Base-by-base conservation (phyloP, 345 rosid genomes). In the Eucalyptus cloeziana region DNA sequence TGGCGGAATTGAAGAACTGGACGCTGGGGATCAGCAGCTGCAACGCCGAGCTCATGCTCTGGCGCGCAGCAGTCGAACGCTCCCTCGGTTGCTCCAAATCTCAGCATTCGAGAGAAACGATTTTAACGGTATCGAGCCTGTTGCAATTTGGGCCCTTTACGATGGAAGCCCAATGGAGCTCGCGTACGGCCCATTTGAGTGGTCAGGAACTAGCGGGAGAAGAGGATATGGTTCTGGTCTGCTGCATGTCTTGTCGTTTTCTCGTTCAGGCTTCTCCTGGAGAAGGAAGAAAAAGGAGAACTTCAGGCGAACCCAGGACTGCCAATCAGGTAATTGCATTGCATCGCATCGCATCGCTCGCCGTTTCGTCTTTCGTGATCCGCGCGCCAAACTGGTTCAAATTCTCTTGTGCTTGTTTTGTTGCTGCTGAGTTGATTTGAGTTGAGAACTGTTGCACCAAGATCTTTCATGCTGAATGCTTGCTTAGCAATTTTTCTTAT, bases 1-100 rank as follows among this genome's bases (percentile, higher is more conserved):
- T 91, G 64, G 92, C 88, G 87, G 92, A 93, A 86, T 96, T 95
- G 92, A 94, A 93, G 91, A 62, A 86, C 56, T 88, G 89, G 88
- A 96, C 93, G 79, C 90, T 92, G 85, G 81, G 88, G 86, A 30
- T 89, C 49, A 89, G 71, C 7, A 89, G 86, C 58, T 16, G 88
- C 45, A 21, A 86, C 33, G 88, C 90, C 76, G 89, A 85, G 50
- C 88, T 87, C 94, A 93, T 94, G n/a, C 87, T 90, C 81, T 83
- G 85, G 60, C 67, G 87, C 86, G 27, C 62, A 88, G 87, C 54
- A 60, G 85, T 31, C 13, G 33, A 76, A 76, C 62, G 8, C 27
- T 22, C 45, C 13, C 81, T 15, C 54, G 4, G 50, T 8, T 7
- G 43, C 88, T 15, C 16, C 47, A 21, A 22, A 76, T 76, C 27